Conservation (phyloP, 495 filamentous ascomycete genomes). For the Hypomontagnella submonticulosa region DNA sequence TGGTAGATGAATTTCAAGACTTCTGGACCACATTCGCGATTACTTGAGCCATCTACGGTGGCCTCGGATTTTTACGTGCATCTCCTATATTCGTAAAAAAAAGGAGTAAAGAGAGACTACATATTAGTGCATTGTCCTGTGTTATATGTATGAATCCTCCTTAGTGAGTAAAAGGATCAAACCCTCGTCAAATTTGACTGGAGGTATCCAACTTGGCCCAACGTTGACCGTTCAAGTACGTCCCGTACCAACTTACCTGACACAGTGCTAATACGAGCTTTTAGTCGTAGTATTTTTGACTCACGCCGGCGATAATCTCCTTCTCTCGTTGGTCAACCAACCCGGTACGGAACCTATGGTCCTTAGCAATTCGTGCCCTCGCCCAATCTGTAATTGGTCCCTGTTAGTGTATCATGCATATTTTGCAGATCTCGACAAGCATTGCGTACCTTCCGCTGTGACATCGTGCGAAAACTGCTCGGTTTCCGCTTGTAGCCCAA, state of each 20-base stretch:
- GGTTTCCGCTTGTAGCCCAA: slow-evolving; percentile 56
- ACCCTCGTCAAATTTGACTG: too few relatives aligned
- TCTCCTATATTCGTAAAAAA: too few relatives aligned
- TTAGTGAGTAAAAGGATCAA: too few relatives aligned
- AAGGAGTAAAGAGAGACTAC: too few relatives aligned
- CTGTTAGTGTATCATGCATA: slow-evolving; percentile 13
- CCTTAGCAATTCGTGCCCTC: slow-evolving; percentile 49
- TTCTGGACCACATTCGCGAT: too few relatives aligned
- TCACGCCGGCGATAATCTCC: slow-evolving; percentile 51
- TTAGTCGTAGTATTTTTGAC: slow-evolving; percentile 50
- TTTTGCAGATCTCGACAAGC: not conserved
- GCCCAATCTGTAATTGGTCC: slow-evolving; percentile 43
- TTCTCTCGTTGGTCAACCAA: slow-evolving; percentile 43
- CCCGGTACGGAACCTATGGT: slow-evolving; percentile 48
- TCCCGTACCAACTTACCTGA: not conserved
- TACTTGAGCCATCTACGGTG: too few relatives aligned
- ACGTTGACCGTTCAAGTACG: not conserved
- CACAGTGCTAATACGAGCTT: not conserved
- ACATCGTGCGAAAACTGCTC: slow-evolving; percentile 43
- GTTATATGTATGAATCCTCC: too few relatives aligned
- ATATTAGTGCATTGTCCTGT: too few relatives aligned
- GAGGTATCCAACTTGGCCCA: too few relatives aligned
- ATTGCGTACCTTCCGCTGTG: slow-evolving; percentile 46
- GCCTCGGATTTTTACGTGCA: too few relatives aligned
- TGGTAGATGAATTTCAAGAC: too few relatives aligned